Conservation (phyloP, 139 green algal genomes). For the Astrephomene gubernaculifera region DNA sequence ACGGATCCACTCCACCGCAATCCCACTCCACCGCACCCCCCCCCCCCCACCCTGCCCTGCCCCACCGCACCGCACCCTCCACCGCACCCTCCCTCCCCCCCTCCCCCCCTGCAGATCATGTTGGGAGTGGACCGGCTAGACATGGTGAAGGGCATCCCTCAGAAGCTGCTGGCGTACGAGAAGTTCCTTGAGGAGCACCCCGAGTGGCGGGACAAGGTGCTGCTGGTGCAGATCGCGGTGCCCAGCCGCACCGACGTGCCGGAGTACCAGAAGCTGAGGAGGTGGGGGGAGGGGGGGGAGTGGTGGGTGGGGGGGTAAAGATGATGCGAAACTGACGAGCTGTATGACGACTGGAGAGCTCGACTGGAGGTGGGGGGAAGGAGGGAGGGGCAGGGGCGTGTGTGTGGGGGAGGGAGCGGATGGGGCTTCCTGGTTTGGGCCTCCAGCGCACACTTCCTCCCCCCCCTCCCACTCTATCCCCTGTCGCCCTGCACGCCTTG, state of each 20-base stretch:
- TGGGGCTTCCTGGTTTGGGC: too few species aligned
- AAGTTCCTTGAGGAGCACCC: constrained; percentile 96
- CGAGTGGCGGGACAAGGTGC: constrained; percentile 95
- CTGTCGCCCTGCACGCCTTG: not conserved
- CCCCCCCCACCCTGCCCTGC: not conserved
- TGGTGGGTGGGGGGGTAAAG: not conserved
- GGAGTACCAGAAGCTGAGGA: constrained; percentile 94
- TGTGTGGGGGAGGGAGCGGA: not conserved
- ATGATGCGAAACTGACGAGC: too few species aligned
- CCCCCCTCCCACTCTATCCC: not conserved
- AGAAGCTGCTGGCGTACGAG: constrained; percentile 99
- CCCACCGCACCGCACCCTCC: not conserved
- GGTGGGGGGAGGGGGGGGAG: not conserved
- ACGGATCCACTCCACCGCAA: too few species aligned
- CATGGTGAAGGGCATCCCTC: constrained; percentile 99
- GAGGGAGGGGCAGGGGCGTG: too few species aligned
- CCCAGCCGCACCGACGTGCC: constrained; percentile 95
- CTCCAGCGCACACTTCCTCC: not conserved
- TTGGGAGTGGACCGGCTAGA: constrained; percentile 98
- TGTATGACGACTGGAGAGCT: too few species aligned
- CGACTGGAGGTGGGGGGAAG: too few species aligned
- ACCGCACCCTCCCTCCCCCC: not conserved
- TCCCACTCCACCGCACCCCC: not conserved
- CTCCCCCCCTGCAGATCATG: constrained; percentile 87
- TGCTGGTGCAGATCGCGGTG: constrained; percentile 99